phyloP scores from a whole-genome alignment of 169 alveolate genomes.

The Plasmodium reichenowi region DNA sequence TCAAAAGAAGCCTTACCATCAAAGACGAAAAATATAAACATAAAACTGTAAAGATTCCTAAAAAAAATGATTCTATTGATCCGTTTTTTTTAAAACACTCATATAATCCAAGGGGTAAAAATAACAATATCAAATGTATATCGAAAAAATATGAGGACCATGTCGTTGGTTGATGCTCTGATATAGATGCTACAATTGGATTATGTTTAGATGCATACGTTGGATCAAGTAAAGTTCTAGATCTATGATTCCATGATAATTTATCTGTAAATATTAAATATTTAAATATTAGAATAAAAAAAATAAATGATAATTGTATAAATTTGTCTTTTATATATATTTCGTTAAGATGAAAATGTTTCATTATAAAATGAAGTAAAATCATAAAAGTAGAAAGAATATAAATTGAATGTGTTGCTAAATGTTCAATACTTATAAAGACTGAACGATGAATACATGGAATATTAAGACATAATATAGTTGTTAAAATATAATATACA shows the following conservation, averaged over 20 bases:
- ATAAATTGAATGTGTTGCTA: conserved; percentile 96
- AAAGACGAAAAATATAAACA: conserved; percentile 88
- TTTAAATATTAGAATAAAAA: conserved; percentile 40
- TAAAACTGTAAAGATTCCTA: conserved; percentile 59
- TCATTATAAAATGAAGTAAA: conserved; percentile 12
- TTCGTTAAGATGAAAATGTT: conserved; percentile 1
- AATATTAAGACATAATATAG: conserved; percentile 94
- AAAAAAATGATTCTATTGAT: conserved; percentile 52
- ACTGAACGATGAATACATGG: conserved; percentile 96
- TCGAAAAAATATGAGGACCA: conserved; percentile 91
- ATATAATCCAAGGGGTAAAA: conserved; percentile 79
- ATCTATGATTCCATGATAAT: conserved; percentile 89
- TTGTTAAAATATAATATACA: conserved; percentile 94
- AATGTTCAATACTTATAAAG: conserved; percentile 94
- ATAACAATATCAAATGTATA: conserved; percentile 77
- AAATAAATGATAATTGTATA: conserved; percentile 22
- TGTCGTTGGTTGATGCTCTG: conserved; percentile 99
- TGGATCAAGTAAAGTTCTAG: conserved; percentile 97
- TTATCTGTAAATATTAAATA: conserved; percentile 46
- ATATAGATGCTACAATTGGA: conserved; percentile 98
- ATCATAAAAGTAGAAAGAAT: conserved; percentile 83
- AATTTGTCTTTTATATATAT: conserved; percentile 10
- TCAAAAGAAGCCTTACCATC: conserved; percentile 98
- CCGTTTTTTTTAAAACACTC: conserved; percentile 56
- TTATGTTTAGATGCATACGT: conserved; percentile 96